These are phyloP conservation scores for Cystobasidiopsis lactophilus DNA, from an alignment of 768 basidiomycete genomes.

Conservation along the genomic window DNA sequence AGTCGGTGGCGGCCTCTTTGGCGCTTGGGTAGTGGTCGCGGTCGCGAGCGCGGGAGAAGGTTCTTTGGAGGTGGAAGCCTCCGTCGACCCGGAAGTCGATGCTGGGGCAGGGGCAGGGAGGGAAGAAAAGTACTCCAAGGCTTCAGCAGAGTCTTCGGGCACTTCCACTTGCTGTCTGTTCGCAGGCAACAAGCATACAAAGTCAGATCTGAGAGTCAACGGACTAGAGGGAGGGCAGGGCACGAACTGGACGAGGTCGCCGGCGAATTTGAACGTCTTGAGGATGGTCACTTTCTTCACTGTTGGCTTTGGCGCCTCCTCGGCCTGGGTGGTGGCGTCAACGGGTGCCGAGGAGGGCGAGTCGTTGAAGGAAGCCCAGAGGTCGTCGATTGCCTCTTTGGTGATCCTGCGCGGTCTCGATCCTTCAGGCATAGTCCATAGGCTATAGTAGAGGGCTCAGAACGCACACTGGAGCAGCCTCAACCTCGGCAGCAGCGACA, in stretches of 20 bases:
- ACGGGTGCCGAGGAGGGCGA: too few relatives aligned
- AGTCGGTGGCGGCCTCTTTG: conserved; percentile 27
- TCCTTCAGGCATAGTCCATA: too few relatives aligned
- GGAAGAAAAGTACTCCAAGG: conserved; percentile 28
- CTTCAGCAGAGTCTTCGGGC: background rate
- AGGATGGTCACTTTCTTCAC: conserved; percentile 38
- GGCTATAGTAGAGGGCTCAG: background rate
- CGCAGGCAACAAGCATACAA: background rate
- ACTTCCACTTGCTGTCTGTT: background rate
- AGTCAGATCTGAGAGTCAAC: too few relatives aligned
- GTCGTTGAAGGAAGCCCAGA: conserved; percentile 18
- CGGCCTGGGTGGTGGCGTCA: background rate
- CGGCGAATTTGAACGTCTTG: conserved; percentile 51
- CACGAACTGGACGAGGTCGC: conserved; percentile 47
- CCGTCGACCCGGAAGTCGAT: background rate
- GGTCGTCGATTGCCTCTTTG: conserved; percentile 12
- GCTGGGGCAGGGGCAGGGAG: background rate
- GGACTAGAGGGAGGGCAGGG: conserved; percentile 4
- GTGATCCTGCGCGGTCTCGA: conserved; percentile 2
- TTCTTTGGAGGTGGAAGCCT: conserved; percentile 3
- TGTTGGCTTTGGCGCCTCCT: background rate
- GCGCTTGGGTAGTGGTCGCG: conserved; percentile 4
- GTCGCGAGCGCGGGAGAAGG: background rate
- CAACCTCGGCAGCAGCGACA: background rate
- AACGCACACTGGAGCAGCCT: background rate